Conservation (phyloP, 2,329 filamentous ascomycete genomes). For the Fulvia fulva region DNA sequence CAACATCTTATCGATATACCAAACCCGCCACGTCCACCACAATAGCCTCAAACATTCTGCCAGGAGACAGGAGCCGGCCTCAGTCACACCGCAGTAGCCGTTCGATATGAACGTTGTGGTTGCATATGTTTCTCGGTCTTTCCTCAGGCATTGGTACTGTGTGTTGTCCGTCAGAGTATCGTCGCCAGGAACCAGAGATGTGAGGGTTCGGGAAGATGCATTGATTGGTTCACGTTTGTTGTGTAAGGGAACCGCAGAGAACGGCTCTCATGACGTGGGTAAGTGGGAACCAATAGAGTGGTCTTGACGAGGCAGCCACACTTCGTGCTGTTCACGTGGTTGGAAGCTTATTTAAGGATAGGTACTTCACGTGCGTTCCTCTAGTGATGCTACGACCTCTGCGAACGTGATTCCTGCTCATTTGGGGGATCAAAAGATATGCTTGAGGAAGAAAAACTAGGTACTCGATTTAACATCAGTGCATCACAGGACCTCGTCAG, state of each 20-base stretch:
- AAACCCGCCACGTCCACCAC: not conserved
- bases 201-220: not conserved
- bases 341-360: conserved; percentile 2
- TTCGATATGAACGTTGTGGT: not conserved
- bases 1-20: not conserved
- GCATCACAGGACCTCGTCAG: not conserved
- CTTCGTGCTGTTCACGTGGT: not conserved
- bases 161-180: not conserved
- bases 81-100: not conserved
- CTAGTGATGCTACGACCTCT: too few relatives aligned
- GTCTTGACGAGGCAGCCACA: not conserved
- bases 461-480: not conserved
- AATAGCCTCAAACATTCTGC: not conserved
- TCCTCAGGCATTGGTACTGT: conserved; percentile 1
- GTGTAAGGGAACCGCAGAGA: not conserved
- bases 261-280: not conserved
- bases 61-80: not conserved
- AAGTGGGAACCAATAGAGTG: conserved; percentile 1
- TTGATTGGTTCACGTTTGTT: conserved; percentile 4
- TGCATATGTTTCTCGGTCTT: conserved; percentile 4
- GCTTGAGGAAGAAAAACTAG: too few relatives aligned
- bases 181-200: not conserved
- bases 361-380: not conserved
- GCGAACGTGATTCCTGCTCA: too few relatives aligned
- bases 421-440: too few relatives aligned